Evolutionary conservation across 345 rosid species (phyloP).

Genomic region (Moringa oleifera): DNA sequence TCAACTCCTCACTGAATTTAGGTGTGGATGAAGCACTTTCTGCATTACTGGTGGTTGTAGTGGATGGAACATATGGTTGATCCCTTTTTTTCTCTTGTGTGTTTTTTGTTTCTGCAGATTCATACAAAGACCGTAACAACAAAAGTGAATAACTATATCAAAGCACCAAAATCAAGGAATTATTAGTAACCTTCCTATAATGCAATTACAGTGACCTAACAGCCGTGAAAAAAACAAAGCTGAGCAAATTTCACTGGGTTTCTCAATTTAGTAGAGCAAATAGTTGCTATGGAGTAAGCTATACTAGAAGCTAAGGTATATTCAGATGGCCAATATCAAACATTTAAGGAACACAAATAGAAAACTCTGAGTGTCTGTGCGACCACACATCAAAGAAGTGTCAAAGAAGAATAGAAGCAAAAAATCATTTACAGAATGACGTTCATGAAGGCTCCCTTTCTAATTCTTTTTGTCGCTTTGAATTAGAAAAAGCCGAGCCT

Average conservation of each 20-base stretch:
- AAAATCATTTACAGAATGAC: constrained; percentile 1
- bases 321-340: too few species aligned
- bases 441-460: neutral
- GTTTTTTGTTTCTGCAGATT: constrained; percentile 37
- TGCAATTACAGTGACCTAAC: too few species aligned
- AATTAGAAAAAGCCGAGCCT: too few species aligned
- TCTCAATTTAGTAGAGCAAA: neutral
- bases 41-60: constrained; percentile 38
- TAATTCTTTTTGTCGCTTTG: neutral
- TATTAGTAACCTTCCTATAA: neutral
- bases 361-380: too few species aligned
- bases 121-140: constrained; percentile 1
- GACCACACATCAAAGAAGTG: too few species aligned
- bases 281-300: neutral
- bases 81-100: constrained; percentile 32
- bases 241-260: too few species aligned
- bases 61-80: constrained; percentile 37
- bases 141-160: neutral
- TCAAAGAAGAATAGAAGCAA: neutral
- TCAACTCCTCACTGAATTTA: constrained; percentile 56
- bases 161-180: neutral
- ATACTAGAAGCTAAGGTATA: too few species aligned
- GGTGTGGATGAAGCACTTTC: constrained; percentile 59
- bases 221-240: neutral
- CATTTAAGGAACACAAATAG: too few species aligned